These are phyloP conservation scores for Cafeteria roenbergensis DNA, from an alignment of 108 stramenopile species.

Conservation along the genomic window DNA sequence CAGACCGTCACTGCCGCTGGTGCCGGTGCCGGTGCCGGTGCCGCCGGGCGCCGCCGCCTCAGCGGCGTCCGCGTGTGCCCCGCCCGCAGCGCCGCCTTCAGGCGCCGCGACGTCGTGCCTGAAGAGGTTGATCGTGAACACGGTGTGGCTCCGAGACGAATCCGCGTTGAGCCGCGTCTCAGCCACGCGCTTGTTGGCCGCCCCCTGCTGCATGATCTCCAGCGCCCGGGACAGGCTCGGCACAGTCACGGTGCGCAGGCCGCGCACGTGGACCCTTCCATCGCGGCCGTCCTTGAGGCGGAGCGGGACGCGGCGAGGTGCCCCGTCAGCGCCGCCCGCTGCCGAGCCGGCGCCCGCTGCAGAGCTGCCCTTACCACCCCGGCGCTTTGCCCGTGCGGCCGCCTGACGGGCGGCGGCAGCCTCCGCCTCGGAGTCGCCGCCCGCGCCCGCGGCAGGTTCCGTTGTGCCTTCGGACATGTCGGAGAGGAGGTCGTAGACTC, in stretches of 20 bases:
- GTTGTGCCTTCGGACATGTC: conserved; percentile 4
- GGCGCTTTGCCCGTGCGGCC: too few species aligned
- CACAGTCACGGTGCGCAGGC: conserved; percentile 13
- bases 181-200: conserved; percentile 22
- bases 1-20: neutral
- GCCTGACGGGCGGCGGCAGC: too few species aligned
- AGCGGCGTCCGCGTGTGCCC: neutral
- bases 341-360: too few species aligned
- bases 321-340: too few species aligned
- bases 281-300: conserved; percentile 54
- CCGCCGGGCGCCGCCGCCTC: neutral
- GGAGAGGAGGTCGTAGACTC: conserved; percentile 74
- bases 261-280: conserved; percentile 13
- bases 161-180: conserved; percentile 69
- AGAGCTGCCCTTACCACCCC: too few species aligned
- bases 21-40: neutral
- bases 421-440: too few species aligned
- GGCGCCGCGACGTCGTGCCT: neutral
- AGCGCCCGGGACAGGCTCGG: conserved; percentile 11
- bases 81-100: conserved; percentile 13
- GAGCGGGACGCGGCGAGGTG: conserved; percentile 31
- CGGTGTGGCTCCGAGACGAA: conserved; percentile 77
- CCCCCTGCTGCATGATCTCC: conserved; percentile 22
- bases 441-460: too few species aligned
- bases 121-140: conserved; percentile 33